Percentiles rank a stretch among this genome's conserved stretches.
These are phyloP conservation scores for Neurospora sp. DNA, from an alignment of 2,329 filamentous ascomycete genomes.

Conservation along the genomic window DNA sequence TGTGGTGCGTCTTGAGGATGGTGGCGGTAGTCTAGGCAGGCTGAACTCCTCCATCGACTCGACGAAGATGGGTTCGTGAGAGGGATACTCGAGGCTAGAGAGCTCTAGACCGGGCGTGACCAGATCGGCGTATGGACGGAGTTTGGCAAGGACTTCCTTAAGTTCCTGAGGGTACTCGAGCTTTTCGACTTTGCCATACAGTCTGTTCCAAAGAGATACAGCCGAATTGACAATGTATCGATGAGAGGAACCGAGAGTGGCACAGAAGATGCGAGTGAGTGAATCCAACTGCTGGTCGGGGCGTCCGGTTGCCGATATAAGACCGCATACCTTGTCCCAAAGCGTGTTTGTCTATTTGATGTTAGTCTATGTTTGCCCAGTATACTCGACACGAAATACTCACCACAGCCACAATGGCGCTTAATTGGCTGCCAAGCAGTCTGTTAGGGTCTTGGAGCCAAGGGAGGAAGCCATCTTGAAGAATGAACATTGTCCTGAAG, in stretches of 20 bases:
- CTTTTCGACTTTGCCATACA: slow-evolving; percentile 50
- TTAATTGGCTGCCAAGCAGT: slow-evolving; percentile 31
- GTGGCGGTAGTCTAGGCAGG: slow-evolving; percentile 15
- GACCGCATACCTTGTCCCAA: slow-evolving; percentile 39
- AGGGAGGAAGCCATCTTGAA: slow-evolving; percentile 50
- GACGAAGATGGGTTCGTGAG: slow-evolving; percentile 31
- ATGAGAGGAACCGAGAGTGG: slow-evolving; percentile 50
- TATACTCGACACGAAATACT: slow-evolving; percentile 17
- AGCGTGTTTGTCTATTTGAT: slow-evolving; percentile 32
- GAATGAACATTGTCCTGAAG: slow-evolving; percentile 42
- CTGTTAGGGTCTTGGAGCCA: slow-evolving; percentile 54
- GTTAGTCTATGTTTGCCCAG: slow-evolving; percentile 18
- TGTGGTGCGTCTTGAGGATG: slow-evolving; percentile 18
- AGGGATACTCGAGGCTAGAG: slow-evolving; percentile 27
- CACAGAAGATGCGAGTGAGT: slow-evolving; percentile 45
- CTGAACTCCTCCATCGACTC: slow-evolving; percentile 39
- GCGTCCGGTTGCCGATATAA: slow-evolving; percentile 26
- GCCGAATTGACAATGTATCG: slow-evolving; percentile 40
- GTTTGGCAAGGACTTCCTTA: slow-evolving; percentile 48
- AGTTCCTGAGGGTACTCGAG: slow-evolving; percentile 57
- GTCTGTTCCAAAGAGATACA: slow-evolving; percentile 54
- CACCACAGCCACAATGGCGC: slow-evolving; percentile 34
- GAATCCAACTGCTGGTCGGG: slow-evolving; percentile 36
- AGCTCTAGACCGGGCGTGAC: slow-evolving; percentile 33
- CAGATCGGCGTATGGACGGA: slow-evolving; percentile 44